Evolutionary conservation across 2,329 filamentous ascomycete species (phyloP), one percentile per base, ranked within the genome.

Genomic region (Diplodia intermedia): DNA sequence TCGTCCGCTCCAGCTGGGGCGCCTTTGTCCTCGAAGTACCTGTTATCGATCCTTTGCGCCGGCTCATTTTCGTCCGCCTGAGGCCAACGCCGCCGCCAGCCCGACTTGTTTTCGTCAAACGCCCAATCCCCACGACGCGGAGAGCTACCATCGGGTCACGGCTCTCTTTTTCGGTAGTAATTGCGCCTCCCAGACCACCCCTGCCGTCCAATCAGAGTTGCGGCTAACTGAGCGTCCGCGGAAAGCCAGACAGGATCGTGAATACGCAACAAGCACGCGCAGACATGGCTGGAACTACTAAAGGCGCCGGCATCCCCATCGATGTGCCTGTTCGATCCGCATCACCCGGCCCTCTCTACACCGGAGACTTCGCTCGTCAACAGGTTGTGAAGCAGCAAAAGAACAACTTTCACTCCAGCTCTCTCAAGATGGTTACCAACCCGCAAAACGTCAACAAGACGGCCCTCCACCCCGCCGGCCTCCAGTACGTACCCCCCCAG

Each of bases 401-500:
- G 73, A 85, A 82, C 76, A 86, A 87, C 74, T 88, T 86, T 75
- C 86, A 88, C 73, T 88, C 86, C 54, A 82, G 84, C 70, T 87
- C 86, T 67, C 78, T 87, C 75, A 68, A 68, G 4, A 65, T 72
- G 69, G 67, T 66, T 31, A 50, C 67, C 55, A 68, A 68, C 56
- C 47, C 67, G 29, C 80, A 84, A 73, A 85, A 81, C 75, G 88
- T 97, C 78, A 97, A 97, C 89, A 94, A 94, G 86, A 97, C 94
- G 76, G 88, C 88, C 76, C 90, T 97, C 75, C 93, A 97, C 87
- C 94, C 94, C 71, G 85, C 89, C 80, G 94, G 94, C 89, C 91
- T 97, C 74, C 86, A 91, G 92, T 96, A 88, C 82, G 92, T 90
- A 63, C 70, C 65, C 73, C 67, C 56, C 47, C 52, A 36, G 36